phyloP scores from a whole-genome alignment of 441 rosid genomes.

The Kokia cookei region DNA sequence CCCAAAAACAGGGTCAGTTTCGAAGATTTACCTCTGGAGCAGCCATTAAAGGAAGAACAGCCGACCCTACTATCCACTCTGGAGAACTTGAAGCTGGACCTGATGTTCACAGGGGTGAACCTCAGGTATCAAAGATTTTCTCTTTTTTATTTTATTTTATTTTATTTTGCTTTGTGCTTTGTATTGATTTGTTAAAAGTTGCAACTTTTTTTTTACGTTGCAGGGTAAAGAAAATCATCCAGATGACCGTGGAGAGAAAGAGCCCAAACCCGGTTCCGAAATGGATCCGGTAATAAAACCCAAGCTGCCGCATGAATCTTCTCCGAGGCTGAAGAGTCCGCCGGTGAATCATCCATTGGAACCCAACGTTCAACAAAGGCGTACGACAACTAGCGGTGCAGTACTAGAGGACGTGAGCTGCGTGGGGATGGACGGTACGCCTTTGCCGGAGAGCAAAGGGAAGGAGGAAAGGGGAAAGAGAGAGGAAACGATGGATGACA shows the following conservation, averaged over 20 bases:
- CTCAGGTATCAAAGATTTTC: constrained; percentile 21
- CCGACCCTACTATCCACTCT: constrained; percentile 34
- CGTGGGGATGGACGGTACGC: constrained; percentile 52
- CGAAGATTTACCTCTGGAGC: constrained; percentile 25
- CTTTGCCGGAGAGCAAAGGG: constrained; percentile 28
- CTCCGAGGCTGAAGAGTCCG: constrained; percentile 33
- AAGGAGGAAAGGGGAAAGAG: constrained; percentile 2
- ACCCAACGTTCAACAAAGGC: constrained; percentile 43
- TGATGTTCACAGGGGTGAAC: constrained; percentile 17
- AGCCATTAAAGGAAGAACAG: constrained; percentile 28
- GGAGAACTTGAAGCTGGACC: constrained; percentile 33
- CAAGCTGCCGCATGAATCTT: constrained; percentile 27
- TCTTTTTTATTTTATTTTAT: background rate
- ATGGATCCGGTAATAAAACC: constrained; percentile 34
- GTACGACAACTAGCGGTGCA: background rate
- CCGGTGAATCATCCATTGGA: constrained; percentile 38
- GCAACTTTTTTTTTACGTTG: background rate
- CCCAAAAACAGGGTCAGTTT: background rate
- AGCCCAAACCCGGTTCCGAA: constrained; percentile 13
- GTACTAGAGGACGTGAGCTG: constrained; percentile 25
- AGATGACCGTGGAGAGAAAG: background rate
- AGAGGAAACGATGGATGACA: constrained; percentile 25
- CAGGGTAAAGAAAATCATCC: constrained; percentile 39
- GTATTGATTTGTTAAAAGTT: background rate
- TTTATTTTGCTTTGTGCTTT: background rate